Evolutionary conservation across 2,329 filamentous ascomycete species (phyloP), one percentile per base, ranked within the genome.

Genomic region (Rhinocladiella mackenziei): DNA sequence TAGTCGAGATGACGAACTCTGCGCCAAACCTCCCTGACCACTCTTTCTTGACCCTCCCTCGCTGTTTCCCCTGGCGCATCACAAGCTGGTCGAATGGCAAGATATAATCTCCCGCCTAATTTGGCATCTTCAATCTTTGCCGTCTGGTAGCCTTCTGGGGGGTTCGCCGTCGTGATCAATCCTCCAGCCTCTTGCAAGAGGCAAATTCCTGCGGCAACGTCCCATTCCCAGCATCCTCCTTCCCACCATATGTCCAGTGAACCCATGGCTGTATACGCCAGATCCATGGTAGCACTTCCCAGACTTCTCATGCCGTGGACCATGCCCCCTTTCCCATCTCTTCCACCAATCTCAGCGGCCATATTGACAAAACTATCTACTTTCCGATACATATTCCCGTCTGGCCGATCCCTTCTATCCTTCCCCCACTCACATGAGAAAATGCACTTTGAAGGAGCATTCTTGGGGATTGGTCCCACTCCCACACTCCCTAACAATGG

Each of bases 181-280:
- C 85, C 85, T 1, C 84, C 84, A 2, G 85, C 84, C 65, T 89
- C 84, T 45, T 81, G 68, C 1, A 89, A 66, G 29, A 89, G 80
- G 3, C 81, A 83, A 46, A 87, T 80, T 2, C 84, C 84, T 9
- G 84, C 85, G 1, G 84, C 83, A 3, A 88, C 84, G 54, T 89
- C 85, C 80, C 84, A 89, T 64, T 88, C 85, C 84, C 84, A 87
- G 58, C 83, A 87, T 0, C 84, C 84, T 2, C 83, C 84, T 60
- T 89, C 84, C 84, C 84, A 89, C 84, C 84, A 88, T 8, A 88
- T 86, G 63, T 89, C 84, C 54, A 88, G 81, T 0, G 79, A 72
- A 0, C 84, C 84, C 75, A 84, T 84, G 9, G 85, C 84, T 7
- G 79, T 78, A 60, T 88, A 89, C 0, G 83, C 84, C 36, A 89